Evolutionary conservation across 345 rosid genomes (phyloP).

Genomic region (Alliaria petiolata): DNA sequence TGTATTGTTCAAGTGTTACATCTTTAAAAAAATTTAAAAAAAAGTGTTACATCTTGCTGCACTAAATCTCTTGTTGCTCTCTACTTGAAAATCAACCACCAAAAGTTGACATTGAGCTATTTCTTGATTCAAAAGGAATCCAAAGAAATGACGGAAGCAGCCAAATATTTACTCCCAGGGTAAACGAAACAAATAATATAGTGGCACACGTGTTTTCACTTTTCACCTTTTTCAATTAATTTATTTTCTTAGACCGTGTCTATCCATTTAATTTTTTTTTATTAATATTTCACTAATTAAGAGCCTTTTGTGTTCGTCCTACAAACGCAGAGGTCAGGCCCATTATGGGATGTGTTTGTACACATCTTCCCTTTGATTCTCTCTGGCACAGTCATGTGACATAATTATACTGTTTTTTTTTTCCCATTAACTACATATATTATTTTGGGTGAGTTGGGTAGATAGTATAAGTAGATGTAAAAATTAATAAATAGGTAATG

Average conservation of each 20-base stretch:
- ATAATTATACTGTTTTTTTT: neutral
- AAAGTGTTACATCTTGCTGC: constrained; percentile 4
- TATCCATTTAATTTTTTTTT: neutral
- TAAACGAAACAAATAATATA: neutral
- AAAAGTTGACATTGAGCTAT: constrained; percentile 9
- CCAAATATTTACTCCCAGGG: constrained; percentile 22
- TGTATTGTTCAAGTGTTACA: neutral
- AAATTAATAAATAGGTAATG: no score
- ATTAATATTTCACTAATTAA: neutral
- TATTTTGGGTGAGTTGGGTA: no score
- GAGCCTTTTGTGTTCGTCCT: constrained; percentile 20
- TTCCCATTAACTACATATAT: neutral
- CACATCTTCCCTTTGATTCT: constrained; percentile 19
- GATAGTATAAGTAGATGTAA: no score
- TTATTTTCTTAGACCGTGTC: neutral
- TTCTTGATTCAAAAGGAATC: constrained; percentile 20
- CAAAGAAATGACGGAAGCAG: constrained; percentile 27
- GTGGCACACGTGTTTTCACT: constrained; percentile 24
- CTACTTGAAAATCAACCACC: neutral
- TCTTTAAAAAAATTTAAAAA: no score
- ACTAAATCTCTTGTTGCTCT: neutral
- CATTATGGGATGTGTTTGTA: constrained; percentile 27
- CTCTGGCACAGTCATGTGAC: constrained; percentile 26
- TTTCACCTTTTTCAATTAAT: neutral
- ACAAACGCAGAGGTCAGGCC: constrained; percentile 25